A percentile compares a stretch with the other conserved stretches of the same genome.
phyloP scores from a whole-genome alignment of 768 basidiomycete genomes.

The Galerina sulciceps region DNA sequence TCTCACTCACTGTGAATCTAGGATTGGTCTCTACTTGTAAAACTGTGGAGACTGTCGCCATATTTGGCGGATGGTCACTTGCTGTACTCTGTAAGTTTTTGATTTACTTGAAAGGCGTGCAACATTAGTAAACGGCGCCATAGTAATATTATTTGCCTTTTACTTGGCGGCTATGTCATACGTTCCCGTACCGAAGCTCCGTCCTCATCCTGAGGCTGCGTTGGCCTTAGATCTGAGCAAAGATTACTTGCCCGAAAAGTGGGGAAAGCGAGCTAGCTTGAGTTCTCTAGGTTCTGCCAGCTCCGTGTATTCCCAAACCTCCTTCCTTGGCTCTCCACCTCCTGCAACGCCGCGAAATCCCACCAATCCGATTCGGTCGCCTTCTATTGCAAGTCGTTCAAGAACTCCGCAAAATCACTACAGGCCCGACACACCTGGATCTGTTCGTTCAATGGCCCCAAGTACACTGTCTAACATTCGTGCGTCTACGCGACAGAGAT shows the following conservation, averaged over 20 bases:
- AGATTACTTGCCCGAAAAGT: constrained; percentile 13
- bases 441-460: constrained; percentile 20
- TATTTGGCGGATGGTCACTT: constrained; percentile 35
- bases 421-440: constrained; percentile 19
- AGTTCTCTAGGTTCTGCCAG: constrained; percentile 17
- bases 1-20: constrained; percentile 9
- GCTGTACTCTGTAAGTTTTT: constrained; percentile 37
- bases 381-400: constrained; percentile 7
- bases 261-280: constrained; percentile 21
- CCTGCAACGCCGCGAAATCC: neutral
- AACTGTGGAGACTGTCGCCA: constrained; percentile 28
- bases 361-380: neutral
- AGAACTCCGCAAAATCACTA: constrained; percentile 9
- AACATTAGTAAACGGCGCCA: neutral
- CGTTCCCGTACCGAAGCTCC: constrained; percentile 27
- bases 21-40: constrained; percentile 34
- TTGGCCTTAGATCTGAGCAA: constrained; percentile 18
- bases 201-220: constrained; percentile 26
- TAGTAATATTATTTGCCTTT: constrained; percentile 33
- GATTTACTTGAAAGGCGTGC: neutral
- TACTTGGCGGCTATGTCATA: constrained; percentile 33
- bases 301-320: constrained; percentile 26
- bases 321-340: constrained; percentile 10
- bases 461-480: constrained; percentile 19
- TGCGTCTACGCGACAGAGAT: constrained; percentile 20